Evolutionary conservation across 345 rosid species (phyloP), one percentile per base, ranked within the genome.

Genomic region (Anastatica hierochuntica): DNA sequence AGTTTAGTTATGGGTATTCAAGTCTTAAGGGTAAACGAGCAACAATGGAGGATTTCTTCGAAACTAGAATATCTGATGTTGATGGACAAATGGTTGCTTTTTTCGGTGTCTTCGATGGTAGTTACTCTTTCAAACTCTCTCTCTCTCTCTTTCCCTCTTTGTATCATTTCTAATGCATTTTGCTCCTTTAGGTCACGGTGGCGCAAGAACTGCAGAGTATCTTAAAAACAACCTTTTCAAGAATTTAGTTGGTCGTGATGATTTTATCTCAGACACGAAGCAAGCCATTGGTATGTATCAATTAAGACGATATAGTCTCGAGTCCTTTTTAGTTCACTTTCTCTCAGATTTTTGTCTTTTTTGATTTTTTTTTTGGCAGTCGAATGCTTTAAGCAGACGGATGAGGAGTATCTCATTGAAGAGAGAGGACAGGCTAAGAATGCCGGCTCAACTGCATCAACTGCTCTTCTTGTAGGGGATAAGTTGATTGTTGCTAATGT

Each of bases 101-200:
- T 19, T 92, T 92, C 72, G 98, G 94, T 67, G 98, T 92, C 61
- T 92, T 92, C 61, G 98, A 92, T 70, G 98, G 98, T 92, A 67
- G 37, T 14, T 7, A 26, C n/a, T 5, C 67, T 20, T 37, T 8
- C 18, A 38, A 19, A 6, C 31, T 21, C 23, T 20, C 10, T 15
- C 12, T 30, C 12, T 33, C 37, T 33, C 37, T 33, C 1, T 33
- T 6, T 33, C n/a, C 7, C 29, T 26, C 6, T 39, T 8, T 30
- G 43, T 21, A 16, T 21, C n/a, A 17, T 10, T 21, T 20, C 57
- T 64, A 13, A 56, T 56, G 4, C 13, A 8, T 49, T 49, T 24
- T 5, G 30, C n/a, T 23, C 9, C 1, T 66, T 62, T 66, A 92
- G 98, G 98, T 69, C 98, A 92, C 69, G 98, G 98, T 43, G 97